phyloP scores from a whole-genome alignment of 2,329 filamentous ascomycete species.

The Dendryphion nanum region DNA sequence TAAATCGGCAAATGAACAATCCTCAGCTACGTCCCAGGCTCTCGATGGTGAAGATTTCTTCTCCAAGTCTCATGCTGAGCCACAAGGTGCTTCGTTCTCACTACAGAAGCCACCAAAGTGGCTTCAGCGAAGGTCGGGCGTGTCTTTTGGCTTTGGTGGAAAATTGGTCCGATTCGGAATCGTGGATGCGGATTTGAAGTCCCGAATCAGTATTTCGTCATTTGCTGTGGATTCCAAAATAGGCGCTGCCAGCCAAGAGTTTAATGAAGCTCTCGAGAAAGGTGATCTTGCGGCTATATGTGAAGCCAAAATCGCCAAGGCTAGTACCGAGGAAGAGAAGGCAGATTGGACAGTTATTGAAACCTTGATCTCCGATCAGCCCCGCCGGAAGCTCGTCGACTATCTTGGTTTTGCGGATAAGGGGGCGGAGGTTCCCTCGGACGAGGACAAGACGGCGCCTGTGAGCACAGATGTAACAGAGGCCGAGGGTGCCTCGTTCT shows the following conservation, averaged over 20 bases:
- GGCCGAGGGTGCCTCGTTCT: conserved; percentile 68
- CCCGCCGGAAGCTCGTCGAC: conserved; percentile 81
- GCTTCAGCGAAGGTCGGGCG: conserved; percentile 81
- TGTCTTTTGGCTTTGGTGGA: conserved; percentile 92
- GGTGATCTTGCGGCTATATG: conserved; percentile 80
- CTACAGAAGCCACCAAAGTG: conserved; percentile 83
- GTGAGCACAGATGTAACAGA: conserved; percentile 46
- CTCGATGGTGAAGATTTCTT: conserved; percentile 96
- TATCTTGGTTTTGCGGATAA: conserved; percentile 81
- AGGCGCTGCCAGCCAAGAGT: conserved; percentile 78
- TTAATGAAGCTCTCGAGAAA: conserved; percentile 76
- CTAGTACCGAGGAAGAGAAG: conserved; percentile 86
- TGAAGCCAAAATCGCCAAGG: conserved; percentile 70
- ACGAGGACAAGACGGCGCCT: conserved; percentile 38
- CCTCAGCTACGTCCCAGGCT: conserved; percentile 54
- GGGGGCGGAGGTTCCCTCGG: conserved; percentile 41
- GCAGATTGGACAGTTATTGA: conserved; percentile 95
- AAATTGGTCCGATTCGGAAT: conserved; percentile 78
- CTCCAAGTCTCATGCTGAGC: conserved; percentile 84
- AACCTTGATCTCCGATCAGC: conserved; percentile 79
- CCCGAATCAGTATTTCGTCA: conserved; percentile 79
- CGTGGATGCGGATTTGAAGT: conserved; percentile 67
- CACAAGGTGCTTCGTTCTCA: conserved; percentile 86
- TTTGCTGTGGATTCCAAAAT: conserved; percentile 87
- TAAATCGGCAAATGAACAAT: conserved; percentile 66